Conservation (phyloP, 495 filamentous ascomycete species). For the Aspergillus cavernicola region DNA sequence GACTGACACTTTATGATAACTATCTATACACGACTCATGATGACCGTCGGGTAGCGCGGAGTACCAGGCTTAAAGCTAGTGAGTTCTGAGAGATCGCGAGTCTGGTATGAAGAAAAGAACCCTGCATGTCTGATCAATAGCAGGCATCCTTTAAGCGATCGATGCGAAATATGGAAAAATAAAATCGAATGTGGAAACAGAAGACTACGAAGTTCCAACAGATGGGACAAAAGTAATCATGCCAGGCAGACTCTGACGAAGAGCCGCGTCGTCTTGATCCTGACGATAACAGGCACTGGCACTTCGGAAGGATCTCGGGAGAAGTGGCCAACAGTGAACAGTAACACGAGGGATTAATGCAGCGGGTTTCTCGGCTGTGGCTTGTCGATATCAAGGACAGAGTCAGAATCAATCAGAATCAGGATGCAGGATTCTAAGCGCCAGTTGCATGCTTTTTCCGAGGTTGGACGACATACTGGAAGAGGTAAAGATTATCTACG, state of each 20-base stretch:
- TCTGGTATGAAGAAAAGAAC: no score
- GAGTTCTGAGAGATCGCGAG: slow-evolving; percentile 9
- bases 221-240: not conserved
- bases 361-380: not conserved
- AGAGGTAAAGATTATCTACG: not conserved
- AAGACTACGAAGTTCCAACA: no score
- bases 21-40: not conserved
- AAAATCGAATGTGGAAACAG: no score
- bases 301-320: slow-evolving; percentile 1
- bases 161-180: no score
- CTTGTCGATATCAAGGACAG: not conserved
- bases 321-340: slow-evolving; percentile 7
- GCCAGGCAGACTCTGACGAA: slow-evolving; percentile 9
- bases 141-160: not conserved
- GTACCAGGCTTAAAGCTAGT: slow-evolving; percentile 3
- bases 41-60: slow-evolving; percentile 20
- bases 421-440: slow-evolving; percentile 5
- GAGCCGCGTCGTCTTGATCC: slow-evolving; percentile 15
- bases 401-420: not conserved
- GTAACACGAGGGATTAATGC: not conserved
- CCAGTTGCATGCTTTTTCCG: slow-evolving; percentile 9
- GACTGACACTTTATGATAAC: not conserved
- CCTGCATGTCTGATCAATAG: slow-evolving; percentile 13
- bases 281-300: not conserved
- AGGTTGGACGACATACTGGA: slow-evolving; percentile 10